Evolutionary conservation across 2,329 filamentous ascomycete genomes (phyloP), one percentile per base, ranked within the genome.

Genomic region (Neonectria sp.): DNA sequence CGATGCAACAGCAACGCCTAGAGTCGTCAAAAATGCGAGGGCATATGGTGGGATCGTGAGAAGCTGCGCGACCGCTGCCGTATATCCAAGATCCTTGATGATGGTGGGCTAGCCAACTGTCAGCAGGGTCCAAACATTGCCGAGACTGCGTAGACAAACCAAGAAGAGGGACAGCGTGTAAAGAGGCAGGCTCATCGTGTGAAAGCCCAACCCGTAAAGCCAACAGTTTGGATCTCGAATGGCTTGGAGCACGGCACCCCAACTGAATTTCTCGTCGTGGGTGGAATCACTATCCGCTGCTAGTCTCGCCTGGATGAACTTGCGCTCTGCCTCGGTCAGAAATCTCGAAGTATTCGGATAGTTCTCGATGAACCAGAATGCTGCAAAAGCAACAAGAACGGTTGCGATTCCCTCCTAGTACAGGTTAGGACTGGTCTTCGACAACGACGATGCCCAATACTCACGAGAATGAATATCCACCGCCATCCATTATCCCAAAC

Each of bases 151-250:
- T 2, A 73, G 29, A 71, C 83, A 63, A 74, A 88, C 80, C 79
- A 89, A 64, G 62, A 89, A 90, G 3, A 89, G 77, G 0, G 90
- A 84, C 6, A 88, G 79, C 0, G 87, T 89, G 65, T 89, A 90
- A 0, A 89, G 79, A 0, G 87, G 87, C 13, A 95, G 79, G 63
- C 89, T 92, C 84, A 94, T 90, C 6, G 91, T 93, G 76, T 94
- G 92, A 72, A 93, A 94, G 0, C 86, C 88, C 0, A 93, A 77
- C 0, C 91, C 90, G 70, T 95, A 95, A 0, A 95, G 83, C 90
- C 90, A 93, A 74, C 90, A 90, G 75, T 91, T 93, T 2, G 88
- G 87, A 72, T 95, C 91, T 15, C 84, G 88, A 46, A 93, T 78
- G 0, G 92, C 92, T 21, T 88, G 83, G 27, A 79, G 63, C 0